Evolutionary conservation across 2,329 filamentous ascomycete species (phyloP).

Genomic region (Pestalotiopsis fici): DNA sequence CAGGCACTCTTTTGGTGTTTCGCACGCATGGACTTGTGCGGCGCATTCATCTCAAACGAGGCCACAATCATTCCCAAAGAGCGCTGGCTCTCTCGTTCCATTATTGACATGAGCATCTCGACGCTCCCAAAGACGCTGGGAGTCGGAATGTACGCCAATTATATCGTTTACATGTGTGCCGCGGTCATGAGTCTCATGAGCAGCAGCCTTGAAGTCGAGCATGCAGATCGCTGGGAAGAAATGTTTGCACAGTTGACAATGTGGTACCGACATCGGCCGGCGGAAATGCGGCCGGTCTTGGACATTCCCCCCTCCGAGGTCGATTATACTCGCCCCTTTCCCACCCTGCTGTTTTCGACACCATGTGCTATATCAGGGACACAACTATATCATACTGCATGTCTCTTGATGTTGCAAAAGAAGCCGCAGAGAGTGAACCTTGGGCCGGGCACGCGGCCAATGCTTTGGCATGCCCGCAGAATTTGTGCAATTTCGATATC

Average conservation of each 20-base stretch:
- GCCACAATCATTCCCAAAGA: constrained; percentile 48
- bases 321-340: neutral
- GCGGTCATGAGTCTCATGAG: constrained; percentile 41
- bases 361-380: constrained; percentile 1
- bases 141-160: constrained; percentile 52
- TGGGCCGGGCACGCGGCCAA: neutral
- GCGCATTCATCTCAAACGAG: constrained; percentile 52
- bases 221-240: constrained; percentile 32
- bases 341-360: neutral
- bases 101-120: constrained; percentile 29
- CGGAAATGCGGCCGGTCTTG: constrained; percentile 36
- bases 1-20: constrained; percentile 58
- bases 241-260: constrained; percentile 40
- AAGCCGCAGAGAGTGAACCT: neutral
- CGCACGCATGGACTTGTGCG: constrained; percentile 55
- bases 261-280: constrained; percentile 38
- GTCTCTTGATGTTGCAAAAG: constrained; percentile 4
- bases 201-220: constrained; percentile 22
- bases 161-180: constrained; percentile 48
- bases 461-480: constrained; percentile 5
- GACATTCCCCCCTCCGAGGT: neutral
- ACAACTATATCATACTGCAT: constrained; percentile 3
- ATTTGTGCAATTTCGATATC: constrained; percentile 2
- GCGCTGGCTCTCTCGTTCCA: constrained; percentile 41
- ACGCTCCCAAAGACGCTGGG: constrained; percentile 34